Conservation (phyloP, 768 basidiomycete species). For the Mycena chlorophos region DNA sequence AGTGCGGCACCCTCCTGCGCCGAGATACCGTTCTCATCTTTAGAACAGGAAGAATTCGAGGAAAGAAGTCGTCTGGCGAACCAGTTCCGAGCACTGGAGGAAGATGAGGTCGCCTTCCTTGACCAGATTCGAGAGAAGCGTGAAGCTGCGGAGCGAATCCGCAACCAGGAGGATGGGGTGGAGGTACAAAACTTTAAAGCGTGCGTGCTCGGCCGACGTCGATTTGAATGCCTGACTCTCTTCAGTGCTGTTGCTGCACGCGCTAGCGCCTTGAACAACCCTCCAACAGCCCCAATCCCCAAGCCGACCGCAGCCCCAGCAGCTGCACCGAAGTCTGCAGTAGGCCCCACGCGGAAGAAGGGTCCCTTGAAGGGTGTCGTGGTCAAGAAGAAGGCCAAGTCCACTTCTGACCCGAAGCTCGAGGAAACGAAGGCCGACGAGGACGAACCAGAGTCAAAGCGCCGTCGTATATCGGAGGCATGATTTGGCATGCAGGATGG, state of each 20-base stretch:
- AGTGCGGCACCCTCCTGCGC: not conserved
- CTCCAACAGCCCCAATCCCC: conserved; percentile 43
- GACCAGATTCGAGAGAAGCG: conserved; percentile 79
- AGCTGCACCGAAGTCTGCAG: conserved; percentile 28
- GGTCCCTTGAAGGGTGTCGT: conserved; percentile 76
- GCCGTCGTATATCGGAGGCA: conserved; percentile 50
- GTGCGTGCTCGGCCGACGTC: conserved; percentile 39
- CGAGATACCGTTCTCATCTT: conserved; percentile 18
- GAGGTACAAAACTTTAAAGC: conserved; percentile 78
- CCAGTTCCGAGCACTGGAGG: conserved; percentile 86
- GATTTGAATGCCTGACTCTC: too few relatives aligned
- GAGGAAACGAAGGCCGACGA: conserved; percentile 21
- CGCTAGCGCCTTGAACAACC: conserved; percentile 46
- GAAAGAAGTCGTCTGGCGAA: conserved; percentile 88
- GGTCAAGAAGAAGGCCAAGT: conserved; percentile 72
- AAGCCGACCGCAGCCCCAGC: conserved; percentile 31
- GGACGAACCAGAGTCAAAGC: conserved; percentile 47
- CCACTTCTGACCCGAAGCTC: conserved; percentile 24
- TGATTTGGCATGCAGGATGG: too few relatives aligned
- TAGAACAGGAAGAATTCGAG: conserved; percentile 93
- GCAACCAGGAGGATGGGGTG: conserved; percentile 74
- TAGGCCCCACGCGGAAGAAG: conserved; percentile 50
- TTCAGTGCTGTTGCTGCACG: conserved; percentile 74
- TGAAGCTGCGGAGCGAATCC: conserved; percentile 72
- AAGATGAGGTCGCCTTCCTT: conserved; percentile 88